phyloP scores from a whole-genome alignment of 768 basidiomycete genomes.

The Mycena latifolia region DNA sequence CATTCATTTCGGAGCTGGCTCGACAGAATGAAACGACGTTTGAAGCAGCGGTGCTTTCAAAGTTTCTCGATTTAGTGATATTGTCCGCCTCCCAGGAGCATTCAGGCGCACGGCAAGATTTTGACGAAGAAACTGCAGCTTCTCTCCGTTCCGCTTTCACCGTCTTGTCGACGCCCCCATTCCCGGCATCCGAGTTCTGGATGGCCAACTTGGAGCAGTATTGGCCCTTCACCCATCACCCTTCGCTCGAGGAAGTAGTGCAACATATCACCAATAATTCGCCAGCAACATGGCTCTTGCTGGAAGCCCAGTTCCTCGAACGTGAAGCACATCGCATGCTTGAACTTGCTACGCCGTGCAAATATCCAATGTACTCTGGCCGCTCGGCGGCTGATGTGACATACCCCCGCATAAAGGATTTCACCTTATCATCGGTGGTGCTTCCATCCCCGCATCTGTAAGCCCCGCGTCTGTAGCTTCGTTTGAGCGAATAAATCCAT shows the following conservation, averaged over 20 bases:
- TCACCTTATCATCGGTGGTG: not conserved
- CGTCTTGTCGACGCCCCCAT: not conserved
- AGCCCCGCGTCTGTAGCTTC: not conserved
- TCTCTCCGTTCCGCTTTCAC: not conserved
- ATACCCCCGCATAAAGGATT: conserved; percentile 16
- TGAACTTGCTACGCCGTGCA: not conserved
- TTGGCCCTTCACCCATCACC: conserved; percentile 12
- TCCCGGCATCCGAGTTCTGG: conserved; percentile 9
- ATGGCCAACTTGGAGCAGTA: conserved; percentile 10
- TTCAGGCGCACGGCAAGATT: too few relatives aligned
- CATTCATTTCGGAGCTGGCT: conserved; percentile 24
- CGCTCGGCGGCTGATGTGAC: conserved; percentile 12
- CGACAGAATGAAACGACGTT: conserved; percentile 15
- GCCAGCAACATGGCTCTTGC: too few relatives aligned
- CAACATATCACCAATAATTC: conserved; percentile 13
- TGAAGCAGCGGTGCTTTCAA: conserved; percentile 22
- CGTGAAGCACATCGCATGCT: conserved; percentile 8
- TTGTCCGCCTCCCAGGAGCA: not conserved
- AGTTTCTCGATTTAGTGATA: conserved; percentile 25
- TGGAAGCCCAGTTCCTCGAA: conserved; percentile 29
- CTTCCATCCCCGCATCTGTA: not conserved
- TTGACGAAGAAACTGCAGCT: too few relatives aligned
- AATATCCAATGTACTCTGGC: conserved; percentile 20
- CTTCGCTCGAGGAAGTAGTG: conserved; percentile 13
- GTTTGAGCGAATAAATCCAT: too few relatives aligned